Evolutionary conservation across 306 rosid genomes (phyloP), one percentile per base, ranked within the genome.

Genomic region (Prunus davidiana): DNA sequence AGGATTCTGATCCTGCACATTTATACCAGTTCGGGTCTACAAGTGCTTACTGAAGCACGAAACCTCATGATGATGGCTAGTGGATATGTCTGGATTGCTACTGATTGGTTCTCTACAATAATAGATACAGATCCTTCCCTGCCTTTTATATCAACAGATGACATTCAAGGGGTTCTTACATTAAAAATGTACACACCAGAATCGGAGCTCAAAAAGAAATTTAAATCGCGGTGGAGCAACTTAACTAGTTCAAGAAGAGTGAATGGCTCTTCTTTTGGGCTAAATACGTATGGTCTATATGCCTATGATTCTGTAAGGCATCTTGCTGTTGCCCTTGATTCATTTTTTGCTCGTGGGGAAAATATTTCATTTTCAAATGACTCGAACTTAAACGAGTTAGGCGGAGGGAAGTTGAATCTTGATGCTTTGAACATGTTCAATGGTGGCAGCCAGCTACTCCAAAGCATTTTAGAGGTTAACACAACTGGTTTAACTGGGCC

Each of bases 31-130:
- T 60, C 67, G 76, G 84, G 84, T 50, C 41, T 80, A 5, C 32
- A 34, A 41, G 72, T 80, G 19, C 76, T 80, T 8, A 11, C 15
- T 5, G 61, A 50, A 27, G 84, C 80, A 0, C 67, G 69, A 4
- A 64, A 38, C 27, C 72, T 69, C 24, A 38, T 34, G 25, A 80
- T 80, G 84, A 69, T 80, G 79, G 75, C 57, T 0, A 27, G 27
- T 6, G 80, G 67, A 24, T 80, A 67, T 14, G 84, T 75, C 10
- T 80, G 84, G 84, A 80, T 80, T 19, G 76, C 84, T n/a, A 80
- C 80, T 2, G 84, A 80, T 61, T 80, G 84, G 84, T 73, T 80
- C 32, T 75, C 84, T 12, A 74, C 84, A 6, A 34, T 62, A 28
- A 51, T 80, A 16, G 84, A 80, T 13, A 30, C 84, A 7, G 67